Conservation (phyloP, 2,329 filamentous ascomycete genomes). For the Fusarium nygamai region DNA sequence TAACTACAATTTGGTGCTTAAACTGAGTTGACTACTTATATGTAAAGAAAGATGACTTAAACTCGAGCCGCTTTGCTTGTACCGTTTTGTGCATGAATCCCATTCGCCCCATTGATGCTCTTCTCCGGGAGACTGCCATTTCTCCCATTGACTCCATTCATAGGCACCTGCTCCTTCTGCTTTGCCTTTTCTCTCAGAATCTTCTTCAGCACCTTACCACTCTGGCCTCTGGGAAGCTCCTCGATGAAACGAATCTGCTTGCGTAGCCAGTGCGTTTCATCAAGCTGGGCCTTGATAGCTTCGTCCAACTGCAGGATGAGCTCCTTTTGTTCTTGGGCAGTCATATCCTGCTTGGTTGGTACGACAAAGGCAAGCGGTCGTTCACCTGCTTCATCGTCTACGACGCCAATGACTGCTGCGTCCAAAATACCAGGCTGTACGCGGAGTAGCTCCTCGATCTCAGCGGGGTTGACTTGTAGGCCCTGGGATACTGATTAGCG, state of each 20-base stretch:
- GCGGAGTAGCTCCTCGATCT: not conserved
- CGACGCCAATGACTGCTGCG: not conserved
- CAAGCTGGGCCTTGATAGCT: not conserved
- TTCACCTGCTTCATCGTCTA: not conserved
- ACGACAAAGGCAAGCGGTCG: not conserved
- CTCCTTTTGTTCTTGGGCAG: not conserved
- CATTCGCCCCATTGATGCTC: not conserved
- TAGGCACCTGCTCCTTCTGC: not conserved
- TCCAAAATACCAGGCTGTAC: not conserved
- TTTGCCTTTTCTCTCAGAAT: not conserved
- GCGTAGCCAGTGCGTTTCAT: not conserved
- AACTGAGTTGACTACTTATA: not conserved
- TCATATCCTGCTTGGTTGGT: not conserved
- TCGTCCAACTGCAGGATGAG: not conserved
- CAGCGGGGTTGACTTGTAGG: not conserved
- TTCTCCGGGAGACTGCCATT: not conserved
- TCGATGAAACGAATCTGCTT: not conserved
- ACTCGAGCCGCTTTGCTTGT: not conserved
- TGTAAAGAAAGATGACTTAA: fast-evolving
- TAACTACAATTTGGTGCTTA: no score
- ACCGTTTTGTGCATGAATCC: not conserved
- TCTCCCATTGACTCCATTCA: not conserved
- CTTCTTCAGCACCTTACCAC: not conserved
- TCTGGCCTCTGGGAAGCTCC: not conserved
- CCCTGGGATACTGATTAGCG: not conserved